Evolutionary conservation across 2,329 filamentous ascomycete species (phyloP).

Genomic region (Trichoderma pleuroti): DNA sequence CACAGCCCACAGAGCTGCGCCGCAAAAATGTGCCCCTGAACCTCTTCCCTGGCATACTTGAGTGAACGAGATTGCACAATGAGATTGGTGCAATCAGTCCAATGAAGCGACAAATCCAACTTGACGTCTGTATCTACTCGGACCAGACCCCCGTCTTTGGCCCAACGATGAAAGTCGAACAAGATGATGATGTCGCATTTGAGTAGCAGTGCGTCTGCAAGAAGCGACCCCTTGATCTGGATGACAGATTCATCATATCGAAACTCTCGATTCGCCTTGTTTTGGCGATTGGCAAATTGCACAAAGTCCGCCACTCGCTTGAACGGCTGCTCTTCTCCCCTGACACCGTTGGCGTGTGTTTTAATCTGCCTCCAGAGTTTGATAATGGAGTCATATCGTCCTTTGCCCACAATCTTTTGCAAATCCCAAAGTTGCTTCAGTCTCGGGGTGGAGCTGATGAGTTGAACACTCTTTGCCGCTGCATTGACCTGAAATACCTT

Average conservation of each 20-base stretch:
- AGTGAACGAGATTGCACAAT: slow-evolving; percentile 36
- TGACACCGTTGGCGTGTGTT: slow-evolving; percentile 29
- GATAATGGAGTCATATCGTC: slow-evolving; percentile 16
- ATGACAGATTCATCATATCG: slow-evolving; percentile 34
- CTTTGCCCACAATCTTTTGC: not conserved
- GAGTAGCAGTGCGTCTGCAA: slow-evolving; percentile 43
- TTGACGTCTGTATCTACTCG: slow-evolving; percentile 16
- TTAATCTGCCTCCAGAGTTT: slow-evolving; percentile 18
- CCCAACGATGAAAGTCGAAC: slow-evolving; percentile 34
- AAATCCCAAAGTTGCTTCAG: slow-evolving; percentile 3
- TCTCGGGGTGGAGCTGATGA: not conserved
- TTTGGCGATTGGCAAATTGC: slow-evolving; percentile 35
- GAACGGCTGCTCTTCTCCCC: slow-evolving; percentile 48
- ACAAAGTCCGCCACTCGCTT: slow-evolving; percentile 45
- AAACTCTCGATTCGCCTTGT: slow-evolving; percentile 28
- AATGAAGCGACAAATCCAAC: slow-evolving; percentile 31
- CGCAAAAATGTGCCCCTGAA: slow-evolving; percentile 49
- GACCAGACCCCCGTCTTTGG: not conserved
- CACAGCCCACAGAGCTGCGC: slow-evolving; percentile 45
- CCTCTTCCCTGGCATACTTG: slow-evolving; percentile 40
- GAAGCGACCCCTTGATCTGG: slow-evolving; percentile 38
- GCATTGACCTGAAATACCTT: not conserved
- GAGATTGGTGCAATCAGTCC: slow-evolving; percentile 39
- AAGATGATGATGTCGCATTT: slow-evolving; percentile 49
- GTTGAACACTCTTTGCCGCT: not conserved